A percentile compares a stretch with the other conserved stretches of the same genome.
These are phyloP conservation scores for Infundibulicybe gibba DNA, from an alignment of 768 basidiomycete species.

Conservation along the genomic window DNA sequence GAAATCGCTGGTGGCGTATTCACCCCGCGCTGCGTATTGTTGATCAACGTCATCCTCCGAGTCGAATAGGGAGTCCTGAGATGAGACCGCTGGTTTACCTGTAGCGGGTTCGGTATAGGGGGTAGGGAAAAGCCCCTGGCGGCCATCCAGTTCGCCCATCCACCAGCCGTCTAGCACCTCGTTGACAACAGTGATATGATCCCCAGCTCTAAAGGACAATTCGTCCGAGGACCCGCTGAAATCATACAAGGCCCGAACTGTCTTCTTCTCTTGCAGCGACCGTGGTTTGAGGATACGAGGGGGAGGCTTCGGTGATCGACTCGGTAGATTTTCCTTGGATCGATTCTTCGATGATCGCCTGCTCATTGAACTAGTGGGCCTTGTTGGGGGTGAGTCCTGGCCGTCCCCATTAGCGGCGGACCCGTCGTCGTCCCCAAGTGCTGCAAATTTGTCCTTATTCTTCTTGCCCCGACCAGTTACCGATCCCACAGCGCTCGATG, in stretches of 20 bases:
- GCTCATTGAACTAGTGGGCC: slow-evolving; percentile 21
- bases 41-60: slow-evolving; percentile 1
- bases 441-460: slow-evolving; percentile 56
- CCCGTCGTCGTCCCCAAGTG: slow-evolving; percentile 43
- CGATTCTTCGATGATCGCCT: slow-evolving; percentile 30
- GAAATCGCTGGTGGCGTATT: slow-evolving; percentile 27
- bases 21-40: slow-evolving; percentile 10
- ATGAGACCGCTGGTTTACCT: slow-evolving; percentile 24
- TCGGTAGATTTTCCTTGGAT: slow-evolving; percentile 23
- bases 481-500: slow-evolving; percentile 59
- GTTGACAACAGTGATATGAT: slow-evolving; percentile 70
- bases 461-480: slow-evolving; percentile 53
- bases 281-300: slow-evolving; percentile 47
- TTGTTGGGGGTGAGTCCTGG: slow-evolving; percentile 17
- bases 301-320: slow-evolving; percentile 26
- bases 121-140: slow-evolving; percentile 78
- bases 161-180: slow-evolving; percentile 92
- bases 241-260: slow-evolving; percentile 71
- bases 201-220: slow-evolving; percentile 68
- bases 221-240: slow-evolving; percentile 78
- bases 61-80: slow-evolving; percentile 9
- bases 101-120: slow-evolving; percentile 61
- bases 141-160: slow-evolving; percentile 74
- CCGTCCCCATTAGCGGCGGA: slow-evolving; percentile 22
- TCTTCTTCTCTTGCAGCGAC: slow-evolving; percentile 45